phyloP scores from a whole-genome alignment of 257 asterid species.

The Orobanche coerulescens region DNA sequence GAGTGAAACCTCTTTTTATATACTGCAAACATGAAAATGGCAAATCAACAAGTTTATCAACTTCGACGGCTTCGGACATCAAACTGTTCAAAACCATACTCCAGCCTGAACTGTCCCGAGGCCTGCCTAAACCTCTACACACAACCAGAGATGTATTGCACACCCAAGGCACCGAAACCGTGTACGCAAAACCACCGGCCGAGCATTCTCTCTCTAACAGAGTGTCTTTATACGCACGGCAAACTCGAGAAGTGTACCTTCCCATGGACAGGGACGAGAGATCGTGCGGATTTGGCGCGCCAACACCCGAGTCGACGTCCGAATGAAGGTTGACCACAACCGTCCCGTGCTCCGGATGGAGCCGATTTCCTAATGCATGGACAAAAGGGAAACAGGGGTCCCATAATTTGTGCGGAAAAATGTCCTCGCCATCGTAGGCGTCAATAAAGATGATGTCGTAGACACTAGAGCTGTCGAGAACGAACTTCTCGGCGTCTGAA shows the following conservation, averaged over 20 bases:
- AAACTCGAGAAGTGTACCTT: slow-evolving; percentile 38
- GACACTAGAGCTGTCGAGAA: slow-evolving; percentile 36
- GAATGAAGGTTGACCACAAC: slow-evolving; percentile 77
- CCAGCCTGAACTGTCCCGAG: slow-evolving; percentile 20
- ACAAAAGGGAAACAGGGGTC: slow-evolving; percentile 55
- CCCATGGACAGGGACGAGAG: slow-evolving; percentile 37
- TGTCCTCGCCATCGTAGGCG: slow-evolving; percentile 85
- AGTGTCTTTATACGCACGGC: slow-evolving; percentile 44
- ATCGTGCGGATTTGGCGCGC: slow-evolving; percentile 15
- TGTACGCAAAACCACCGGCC: slow-evolving; percentile 42
- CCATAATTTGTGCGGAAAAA: slow-evolving; percentile 68
- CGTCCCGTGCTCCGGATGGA: slow-evolving; percentile 75
- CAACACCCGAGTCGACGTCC: slow-evolving; percentile 34
- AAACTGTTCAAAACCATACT: slow-evolving; percentile 35
- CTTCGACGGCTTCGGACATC: slow-evolving; percentile 38
- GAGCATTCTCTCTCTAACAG: slow-evolving; percentile 31
- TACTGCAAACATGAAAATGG: slow-evolving; percentile 72
- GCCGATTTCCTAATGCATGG: slow-evolving; percentile 41
- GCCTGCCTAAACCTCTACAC: slow-evolving; percentile 43
- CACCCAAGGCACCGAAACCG: slow-evolving; percentile 73
- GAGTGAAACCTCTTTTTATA: slow-evolving; percentile 50
- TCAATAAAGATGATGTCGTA: slow-evolving; percentile 72
- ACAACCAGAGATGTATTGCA: slow-evolving; percentile 70
- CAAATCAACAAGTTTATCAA: slow-evolving; percentile 45
- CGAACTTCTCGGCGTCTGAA: slow-evolving; percentile 72